Evolutionary conservation across 345 rosid genomes (phyloP).

Genomic region (Isatis tinctoria): DNA sequence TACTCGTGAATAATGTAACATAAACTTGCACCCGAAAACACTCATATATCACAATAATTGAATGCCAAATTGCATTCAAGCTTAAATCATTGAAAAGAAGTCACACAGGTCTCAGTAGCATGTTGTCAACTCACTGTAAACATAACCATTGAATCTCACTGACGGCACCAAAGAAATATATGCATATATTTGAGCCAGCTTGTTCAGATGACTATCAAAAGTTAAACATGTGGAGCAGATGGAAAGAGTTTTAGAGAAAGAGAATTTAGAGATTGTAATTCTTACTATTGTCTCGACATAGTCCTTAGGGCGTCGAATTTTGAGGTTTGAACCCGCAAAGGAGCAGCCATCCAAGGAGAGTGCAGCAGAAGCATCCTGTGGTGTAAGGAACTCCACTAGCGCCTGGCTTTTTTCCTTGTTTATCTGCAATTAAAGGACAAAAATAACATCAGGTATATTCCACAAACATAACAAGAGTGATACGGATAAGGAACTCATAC

Average conservation of each 20-base stretch:
- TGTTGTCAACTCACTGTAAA: slow-evolving; percentile 5
- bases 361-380: slow-evolving; percentile 93
- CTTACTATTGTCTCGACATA: slow-evolving; percentile 79
- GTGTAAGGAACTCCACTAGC: slow-evolving; percentile 87
- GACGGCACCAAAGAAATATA: slow-evolving; percentile 3
- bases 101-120: slow-evolving; percentile 1
- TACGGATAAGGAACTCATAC: slow-evolving; percentile 7
- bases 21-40: neutral
- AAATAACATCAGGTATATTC: slow-evolving; percentile 10
- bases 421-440: slow-evolving; percentile 45
- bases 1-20: slow-evolving; percentile 1
- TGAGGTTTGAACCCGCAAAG: slow-evolving; percentile 61
- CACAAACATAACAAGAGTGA: slow-evolving; percentile 21
- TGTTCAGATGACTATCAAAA: slow-evolving; percentile 4
- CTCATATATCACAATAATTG: neutral
- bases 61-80: neutral
- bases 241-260: slow-evolving; percentile 9
- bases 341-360: slow-evolving; percentile 69
- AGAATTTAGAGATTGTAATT: slow-evolving; percentile 29
- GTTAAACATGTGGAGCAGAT: slow-evolving; percentile 3
- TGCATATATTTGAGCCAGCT: neutral
- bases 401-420: slow-evolving; percentile 84
- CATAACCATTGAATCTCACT: slow-evolving; percentile 7
- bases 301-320: slow-evolving; percentile 84
- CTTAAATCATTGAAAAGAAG: neutral